Conservation (phyloP, 805 yeast genomes). For the Peterozyma toletana region DNA sequence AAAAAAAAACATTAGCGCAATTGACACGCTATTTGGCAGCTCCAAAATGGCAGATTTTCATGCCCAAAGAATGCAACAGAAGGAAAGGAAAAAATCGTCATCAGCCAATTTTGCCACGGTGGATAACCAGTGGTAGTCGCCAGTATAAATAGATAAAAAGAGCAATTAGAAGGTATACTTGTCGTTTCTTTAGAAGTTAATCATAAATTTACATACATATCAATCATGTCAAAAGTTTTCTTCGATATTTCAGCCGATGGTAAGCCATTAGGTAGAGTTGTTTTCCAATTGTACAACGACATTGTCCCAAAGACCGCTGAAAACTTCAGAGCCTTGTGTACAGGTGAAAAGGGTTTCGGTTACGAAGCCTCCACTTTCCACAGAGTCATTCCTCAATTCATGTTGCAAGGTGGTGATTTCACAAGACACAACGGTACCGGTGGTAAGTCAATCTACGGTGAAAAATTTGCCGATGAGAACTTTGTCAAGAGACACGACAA, state of each 20-base stretch:
- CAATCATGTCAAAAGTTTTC: slow-evolving; percentile 29
- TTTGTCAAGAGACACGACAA: slow-evolving; percentile 64
- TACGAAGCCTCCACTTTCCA: slow-evolving; percentile 84
- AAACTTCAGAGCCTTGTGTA: slow-evolving; percentile 90
- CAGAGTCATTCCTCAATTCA: slow-evolving; percentile 93
- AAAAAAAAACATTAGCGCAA: no score
- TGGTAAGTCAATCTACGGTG: slow-evolving; percentile 82
- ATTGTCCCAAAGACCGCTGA: slow-evolving; percentile 94
- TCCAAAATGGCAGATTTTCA: no score
- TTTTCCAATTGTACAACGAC: slow-evolving; percentile 83
- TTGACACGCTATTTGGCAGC: no score
- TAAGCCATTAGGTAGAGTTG: slow-evolving; percentile 70
- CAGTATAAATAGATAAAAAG: neutral
- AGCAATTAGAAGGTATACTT: neutral
- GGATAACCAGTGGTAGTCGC: neutral
- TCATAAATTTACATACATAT: neutral
- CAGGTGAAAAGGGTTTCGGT: slow-evolving; percentile 88
- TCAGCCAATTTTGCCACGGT: neutral
- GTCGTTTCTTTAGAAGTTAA: neutral
- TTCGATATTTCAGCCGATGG: slow-evolving; percentile 34
- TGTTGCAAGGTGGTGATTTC: slow-evolving; percentile 94
- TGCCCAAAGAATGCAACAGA: neutral
- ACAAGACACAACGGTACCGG: slow-evolving; percentile 84
- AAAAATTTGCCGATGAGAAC: slow-evolving; percentile 73
- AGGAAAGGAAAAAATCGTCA: neutral